phyloP scores from a whole-genome alignment of 1,284 basidiomycete species.

The Puccinia polysora region DNA sequence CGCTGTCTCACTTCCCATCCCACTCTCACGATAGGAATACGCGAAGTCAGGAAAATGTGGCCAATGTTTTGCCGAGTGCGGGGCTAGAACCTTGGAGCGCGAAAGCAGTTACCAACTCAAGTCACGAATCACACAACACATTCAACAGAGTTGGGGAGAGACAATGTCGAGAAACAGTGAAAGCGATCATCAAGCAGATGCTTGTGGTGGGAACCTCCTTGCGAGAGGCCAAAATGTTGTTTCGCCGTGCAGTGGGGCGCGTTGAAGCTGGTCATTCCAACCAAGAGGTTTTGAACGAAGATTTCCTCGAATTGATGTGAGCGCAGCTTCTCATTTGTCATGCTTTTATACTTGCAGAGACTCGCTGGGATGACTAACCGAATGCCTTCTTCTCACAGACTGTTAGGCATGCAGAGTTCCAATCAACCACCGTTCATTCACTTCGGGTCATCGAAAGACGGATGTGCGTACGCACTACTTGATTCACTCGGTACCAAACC shows the following conservation, averaged over 20 bases:
- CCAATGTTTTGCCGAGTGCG: background rate
- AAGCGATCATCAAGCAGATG: conserved; percentile 24
- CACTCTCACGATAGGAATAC: background rate
- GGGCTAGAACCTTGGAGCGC: conserved; percentile 40
- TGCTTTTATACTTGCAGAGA: background rate
- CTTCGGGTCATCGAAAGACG: conserved; percentile 29
- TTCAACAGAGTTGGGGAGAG: conserved; percentile 11
- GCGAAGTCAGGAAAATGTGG: background rate
- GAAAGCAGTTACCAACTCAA: background rate
- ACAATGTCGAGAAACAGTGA: conserved; percentile 23
- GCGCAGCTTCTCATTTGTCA: background rate
- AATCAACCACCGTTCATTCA: conserved; percentile 39
- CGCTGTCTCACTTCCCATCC: background rate
- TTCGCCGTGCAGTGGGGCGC: conserved; percentile 14
- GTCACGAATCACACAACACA: background rate
- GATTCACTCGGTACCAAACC: conserved; percentile 31
- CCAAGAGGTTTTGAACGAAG: conserved; percentile 28
- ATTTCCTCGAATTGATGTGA: conserved; percentile 36
- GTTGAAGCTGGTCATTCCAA: conserved; percentile 3
- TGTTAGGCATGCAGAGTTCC: conserved; percentile 38
- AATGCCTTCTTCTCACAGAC: conserved; percentile 13
- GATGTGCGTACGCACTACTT: conserved; percentile 22
- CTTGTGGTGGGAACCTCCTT: conserved; percentile 30
- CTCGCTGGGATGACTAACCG: background rate
- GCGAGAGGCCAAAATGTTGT: conserved; percentile 37